Percentiles rank a stretch among this genome's conserved stretches.
phyloP scores from a whole-genome alignment of 176 grass and related monocot genomes.

The Eleusine coracana region DNA sequence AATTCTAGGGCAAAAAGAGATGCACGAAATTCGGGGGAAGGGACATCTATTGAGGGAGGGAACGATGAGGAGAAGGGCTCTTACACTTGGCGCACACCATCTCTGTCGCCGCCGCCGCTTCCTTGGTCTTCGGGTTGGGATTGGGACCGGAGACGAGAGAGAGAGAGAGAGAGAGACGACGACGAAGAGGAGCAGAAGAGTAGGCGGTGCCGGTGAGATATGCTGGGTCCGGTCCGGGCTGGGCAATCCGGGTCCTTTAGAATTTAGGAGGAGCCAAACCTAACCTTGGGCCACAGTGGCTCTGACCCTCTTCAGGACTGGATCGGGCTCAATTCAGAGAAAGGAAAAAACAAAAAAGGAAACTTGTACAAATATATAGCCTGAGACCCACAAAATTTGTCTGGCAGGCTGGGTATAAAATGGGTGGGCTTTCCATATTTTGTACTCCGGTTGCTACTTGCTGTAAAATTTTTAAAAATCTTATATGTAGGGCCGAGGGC shows the following conservation, averaged over 20 bases:
- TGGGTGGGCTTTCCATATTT: no score
- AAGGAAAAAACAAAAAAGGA: no score
- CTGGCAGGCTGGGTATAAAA: no score
- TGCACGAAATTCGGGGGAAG: neutral
- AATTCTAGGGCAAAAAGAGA: conserved; percentile 18
- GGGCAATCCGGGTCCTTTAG: neutral
- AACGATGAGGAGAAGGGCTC: neutral
- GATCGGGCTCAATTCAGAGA: no score
- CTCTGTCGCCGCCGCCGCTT: neutral
- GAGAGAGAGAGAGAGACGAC: neutral
- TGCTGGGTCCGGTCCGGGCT: neutral
- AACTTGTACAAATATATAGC: no score
- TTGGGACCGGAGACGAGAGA: neutral
- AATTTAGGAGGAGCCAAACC: neutral
- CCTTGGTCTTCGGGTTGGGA: neutral
- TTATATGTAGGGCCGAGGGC: no score
- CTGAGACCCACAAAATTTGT: neutral
- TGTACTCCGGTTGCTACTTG: no score
- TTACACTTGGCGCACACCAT: conserved; percentile 70
- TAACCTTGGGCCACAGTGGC: neutral
- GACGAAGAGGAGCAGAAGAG: neutral
- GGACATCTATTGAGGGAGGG: neutral
- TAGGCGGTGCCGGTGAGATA: neutral
- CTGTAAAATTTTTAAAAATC: no score
- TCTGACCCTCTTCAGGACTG: neutral